A percentile compares a stretch with the other conserved stretches of the same genome.
These are phyloP conservation scores for Paracoccidioides brasiliensis DNA, from an alignment of 2,329 filamentous ascomycete species.

Conservation along the genomic window DNA sequence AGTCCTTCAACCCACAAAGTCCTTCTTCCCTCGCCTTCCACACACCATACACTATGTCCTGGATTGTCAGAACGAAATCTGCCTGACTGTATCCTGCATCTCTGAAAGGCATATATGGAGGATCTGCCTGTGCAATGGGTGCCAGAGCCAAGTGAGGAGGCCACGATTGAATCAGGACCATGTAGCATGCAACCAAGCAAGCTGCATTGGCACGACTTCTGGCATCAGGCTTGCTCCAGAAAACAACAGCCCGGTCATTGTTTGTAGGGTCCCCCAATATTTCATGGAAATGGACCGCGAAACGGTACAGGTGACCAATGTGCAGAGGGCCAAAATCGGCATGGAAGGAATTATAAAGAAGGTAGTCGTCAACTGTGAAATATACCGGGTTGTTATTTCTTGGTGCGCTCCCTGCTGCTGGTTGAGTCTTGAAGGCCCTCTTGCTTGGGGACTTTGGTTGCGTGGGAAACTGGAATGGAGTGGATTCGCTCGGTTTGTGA, in stretches of 20 bases:
- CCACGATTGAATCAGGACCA: constrained; percentile 97
- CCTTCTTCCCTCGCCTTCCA: constrained; percentile 98
- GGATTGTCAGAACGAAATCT: constrained; percentile 88
- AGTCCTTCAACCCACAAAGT: constrained; percentile 81
- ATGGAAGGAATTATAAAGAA: constrained; percentile 97
- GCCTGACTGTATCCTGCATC: constrained; percentile 98
- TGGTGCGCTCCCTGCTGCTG: constrained; percentile 33
- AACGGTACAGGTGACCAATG: constrained; percentile 92
- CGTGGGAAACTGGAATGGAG: constrained; percentile 70
- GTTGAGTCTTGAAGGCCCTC: constrained; percentile 56
- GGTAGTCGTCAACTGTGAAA: constrained; percentile 83
- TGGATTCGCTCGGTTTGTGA: constrained; percentile 64
- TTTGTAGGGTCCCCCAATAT: constrained; percentile 85
- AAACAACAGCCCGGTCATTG: constrained; percentile 79
- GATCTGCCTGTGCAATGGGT: constrained; percentile 91
- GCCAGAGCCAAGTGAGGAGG: constrained; percentile 89
- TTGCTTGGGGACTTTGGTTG: constrained; percentile 57
- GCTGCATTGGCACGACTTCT: constrained; percentile 83
- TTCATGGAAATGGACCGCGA: constrained; percentile 90
- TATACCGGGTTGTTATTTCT: constrained; percentile 62
- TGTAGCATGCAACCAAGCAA: constrained; percentile 91
- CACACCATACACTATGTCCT: constrained; percentile 95
- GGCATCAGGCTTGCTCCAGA: constrained; percentile 87
- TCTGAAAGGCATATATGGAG: constrained; percentile 95
- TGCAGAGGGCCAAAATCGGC: constrained; percentile 96